A percentile compares a stretch with the other conserved stretches of the same genome.
phyloP scores from a whole-genome alignment of 2,329 filamentous ascomycete genomes.

The Grosmannia penicillata region DNA sequence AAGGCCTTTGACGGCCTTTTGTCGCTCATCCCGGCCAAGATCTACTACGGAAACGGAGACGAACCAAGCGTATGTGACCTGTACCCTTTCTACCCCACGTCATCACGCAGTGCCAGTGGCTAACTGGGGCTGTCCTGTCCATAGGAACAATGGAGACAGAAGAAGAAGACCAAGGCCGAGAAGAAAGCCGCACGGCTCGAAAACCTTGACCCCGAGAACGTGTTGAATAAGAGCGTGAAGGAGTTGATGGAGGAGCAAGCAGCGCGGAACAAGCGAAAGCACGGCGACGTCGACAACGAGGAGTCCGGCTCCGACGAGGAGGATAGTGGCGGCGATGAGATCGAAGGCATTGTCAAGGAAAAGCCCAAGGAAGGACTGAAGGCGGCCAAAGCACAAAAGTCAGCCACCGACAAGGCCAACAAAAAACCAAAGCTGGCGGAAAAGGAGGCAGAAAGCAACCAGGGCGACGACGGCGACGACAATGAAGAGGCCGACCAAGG shows the following conservation, averaged over 20 bases:
- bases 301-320: constrained; percentile 5
- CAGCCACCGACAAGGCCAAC: constrained; percentile 27
- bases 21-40: constrained; percentile 77
- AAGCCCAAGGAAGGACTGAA: constrained; percentile 50
- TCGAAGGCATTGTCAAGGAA: constrained; percentile 41
- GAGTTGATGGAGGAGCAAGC: constrained; percentile 73
- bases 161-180: constrained; percentile 90
- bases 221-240: constrained; percentile 66
- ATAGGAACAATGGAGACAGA: constrained; percentile 85
- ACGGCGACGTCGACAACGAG: constrained; percentile 27
- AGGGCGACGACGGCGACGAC: constrained; percentile 9
- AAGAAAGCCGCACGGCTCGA: constrained; percentile 43
- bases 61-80: constrained; percentile 58
- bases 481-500: constrained; percentile 11
- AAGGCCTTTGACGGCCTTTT: constrained; percentile 77
- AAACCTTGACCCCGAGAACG: constrained; percentile 82
- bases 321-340: constrained; percentile 28
- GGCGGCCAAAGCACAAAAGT: constrained; percentile 23
- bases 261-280: constrained; percentile 64
- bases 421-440: constrained; percentile 36
- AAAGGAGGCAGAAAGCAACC: constrained; percentile 5
- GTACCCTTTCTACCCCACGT: background rate
- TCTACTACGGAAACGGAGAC: constrained; percentile 77
- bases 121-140: background rate
- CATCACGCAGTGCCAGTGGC: background rate